Evolutionary conservation across 1,139 yeast species (phyloP).

Genomic region (Yamadazyma buinensis): DNA sequence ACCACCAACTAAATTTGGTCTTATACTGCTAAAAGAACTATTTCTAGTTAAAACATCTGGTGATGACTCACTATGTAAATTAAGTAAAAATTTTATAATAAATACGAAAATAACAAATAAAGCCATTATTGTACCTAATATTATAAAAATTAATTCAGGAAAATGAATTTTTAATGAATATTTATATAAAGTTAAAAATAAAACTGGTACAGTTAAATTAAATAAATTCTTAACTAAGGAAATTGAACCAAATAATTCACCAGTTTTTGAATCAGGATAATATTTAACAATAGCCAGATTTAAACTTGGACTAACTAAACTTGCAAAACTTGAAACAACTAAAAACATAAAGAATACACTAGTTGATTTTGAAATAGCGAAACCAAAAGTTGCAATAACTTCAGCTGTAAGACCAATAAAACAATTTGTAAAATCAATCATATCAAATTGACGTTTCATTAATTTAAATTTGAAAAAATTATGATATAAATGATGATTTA

Average conservation of each 20-base stretch:
- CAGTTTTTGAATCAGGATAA: constrained; percentile 37
- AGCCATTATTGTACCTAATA: constrained; percentile 10
- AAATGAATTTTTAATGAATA: constrained; percentile 15
- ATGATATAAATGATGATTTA: constrained; percentile 27
- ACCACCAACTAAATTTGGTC: not conserved
- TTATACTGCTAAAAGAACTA: constrained; percentile 13
- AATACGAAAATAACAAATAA: constrained; percentile 9
- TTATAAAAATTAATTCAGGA: constrained; percentile 18
- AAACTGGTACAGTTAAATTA: constrained; percentile 24
- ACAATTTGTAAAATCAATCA: constrained; percentile 45
- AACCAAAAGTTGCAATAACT: constrained; percentile 32
- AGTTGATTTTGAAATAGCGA: constrained; percentile 16
- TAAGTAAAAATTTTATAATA: constrained; percentile 14
- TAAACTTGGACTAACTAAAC: constrained; percentile 32
- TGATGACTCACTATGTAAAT: constrained; percentile 9
- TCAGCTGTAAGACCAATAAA: constrained; percentile 29
- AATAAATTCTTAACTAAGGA: constrained; percentile 29
- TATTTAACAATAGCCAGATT: constrained; percentile 33
- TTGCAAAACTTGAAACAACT: constrained; percentile 37
- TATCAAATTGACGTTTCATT: constrained; percentile 47
- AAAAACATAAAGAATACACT: constrained; percentile 14
- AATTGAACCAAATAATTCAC: constrained; percentile 38
- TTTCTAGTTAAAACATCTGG: constrained; percentile 16
- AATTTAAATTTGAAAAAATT: constrained; percentile 26
- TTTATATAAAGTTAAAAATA: constrained; percentile 27